phyloP scores from a whole-genome alignment of 2,329 filamentous ascomycete genomes.

The Fusarium globosum region DNA sequence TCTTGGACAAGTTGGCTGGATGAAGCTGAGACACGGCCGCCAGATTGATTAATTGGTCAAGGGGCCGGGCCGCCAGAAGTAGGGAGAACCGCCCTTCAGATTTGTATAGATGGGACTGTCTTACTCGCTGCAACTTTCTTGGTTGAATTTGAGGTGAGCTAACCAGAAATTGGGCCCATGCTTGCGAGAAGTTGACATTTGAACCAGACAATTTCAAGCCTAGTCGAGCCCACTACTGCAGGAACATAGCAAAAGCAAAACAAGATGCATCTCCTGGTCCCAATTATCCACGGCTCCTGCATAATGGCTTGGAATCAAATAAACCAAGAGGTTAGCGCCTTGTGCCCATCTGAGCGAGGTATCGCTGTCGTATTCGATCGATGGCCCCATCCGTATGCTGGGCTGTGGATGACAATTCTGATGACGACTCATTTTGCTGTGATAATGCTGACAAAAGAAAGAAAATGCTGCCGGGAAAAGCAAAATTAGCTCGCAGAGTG shows the following conservation, averaged over 20 bases:
- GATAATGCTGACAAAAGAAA: slow-evolving; percentile 23
- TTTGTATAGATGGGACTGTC: slow-evolving; percentile 6
- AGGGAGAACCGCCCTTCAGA: neutral
- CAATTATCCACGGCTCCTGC: slow-evolving; percentile 28
- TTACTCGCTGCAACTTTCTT: neutral
- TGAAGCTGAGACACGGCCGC: slow-evolving; percentile 26
- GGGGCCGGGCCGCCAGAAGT: neutral
- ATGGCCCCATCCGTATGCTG: slow-evolving; percentile 22
- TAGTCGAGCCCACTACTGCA: slow-evolving; percentile 43
- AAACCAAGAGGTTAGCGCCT: slow-evolving; percentile 28
- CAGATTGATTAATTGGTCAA: neutral
- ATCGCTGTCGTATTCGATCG: slow-evolving; percentile 17
- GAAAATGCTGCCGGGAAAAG: neutral
- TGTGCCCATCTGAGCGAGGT: slow-evolving; percentile 16
- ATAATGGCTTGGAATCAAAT: slow-evolving; percentile 17
- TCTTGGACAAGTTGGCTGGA: slow-evolving; percentile 27
- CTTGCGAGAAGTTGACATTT: slow-evolving; percentile 3
- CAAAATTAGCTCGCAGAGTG: neutral
- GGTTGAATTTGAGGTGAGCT: neutral
- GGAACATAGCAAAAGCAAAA: slow-evolving; percentile 36
- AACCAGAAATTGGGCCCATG: slow-evolving; percentile 15
- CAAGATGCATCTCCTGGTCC: slow-evolving; percentile 28
- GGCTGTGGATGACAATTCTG: slow-evolving; percentile 13
- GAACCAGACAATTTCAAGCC: slow-evolving; percentile 27
- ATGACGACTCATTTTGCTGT: slow-evolving; percentile 27